Evolutionary conservation across 805 yeast species (phyloP), one percentile per base, ranked within the genome.

Genomic region (Sugiyamaella marilandica): DNA sequence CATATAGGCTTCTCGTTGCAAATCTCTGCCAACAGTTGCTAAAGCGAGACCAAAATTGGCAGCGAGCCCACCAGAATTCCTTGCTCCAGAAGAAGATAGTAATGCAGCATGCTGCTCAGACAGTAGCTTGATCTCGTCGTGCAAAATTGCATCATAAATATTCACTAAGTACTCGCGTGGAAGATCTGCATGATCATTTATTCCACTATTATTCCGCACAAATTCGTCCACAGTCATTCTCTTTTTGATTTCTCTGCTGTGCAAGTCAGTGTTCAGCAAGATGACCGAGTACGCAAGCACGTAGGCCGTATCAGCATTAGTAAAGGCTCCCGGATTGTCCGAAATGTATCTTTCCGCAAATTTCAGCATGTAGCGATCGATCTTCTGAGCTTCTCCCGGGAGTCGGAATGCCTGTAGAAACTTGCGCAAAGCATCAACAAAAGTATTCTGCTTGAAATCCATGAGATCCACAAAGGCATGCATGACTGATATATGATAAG

Each of bases 311-410:
- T 90, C 98, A 2, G 98, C 97, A 62, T 87, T 87, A 0, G 96
- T 83, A 68, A 92, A 92, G 0, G 84, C 77, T n/a, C 75, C 75
- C 9, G 97, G 96, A 65, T 94, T 94, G 56, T 92, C 97, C 58
- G 86, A 83, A 19, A 84, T 83, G 65, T 84, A 94, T 59, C 95
- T 78, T 69, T 89, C 96, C 4, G 99, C 99, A 74, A 95, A 95
- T 65, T 94, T 92, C 66, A 94, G 79, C 97, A 95, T 88, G 65
- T 84, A 89, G 61, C 99, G 79, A 74, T 94, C 99, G 65, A 94
- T 92, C 65, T 94, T 92, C 71, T 94, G 99, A 4, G 97, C 91
- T 71, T 94, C 99, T 48, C 99, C 99, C 1, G 99, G 99, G 55
- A 94, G 77, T 67, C 99, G 78, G 72, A 94, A 95, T 46, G 82